A percentile compares a stretch with the other conserved stretches of the same genome.
phyloP scores from a whole-genome alignment of 495 filamentous ascomycete species.

The Jackrogersella multiformis region DNA sequence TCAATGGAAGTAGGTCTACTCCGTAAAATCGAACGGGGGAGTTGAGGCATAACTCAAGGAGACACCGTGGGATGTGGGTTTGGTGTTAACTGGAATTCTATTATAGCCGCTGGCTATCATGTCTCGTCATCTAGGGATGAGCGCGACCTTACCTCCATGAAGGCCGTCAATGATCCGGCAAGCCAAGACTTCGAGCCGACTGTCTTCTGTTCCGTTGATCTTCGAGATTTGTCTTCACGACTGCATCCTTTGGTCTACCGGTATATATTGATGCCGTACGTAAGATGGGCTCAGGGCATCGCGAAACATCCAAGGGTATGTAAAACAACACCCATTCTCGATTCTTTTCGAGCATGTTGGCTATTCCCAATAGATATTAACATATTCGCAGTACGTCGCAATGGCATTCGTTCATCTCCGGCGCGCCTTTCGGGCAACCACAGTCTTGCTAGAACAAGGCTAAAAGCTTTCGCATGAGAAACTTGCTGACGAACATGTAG shows the following conservation, averaged over 20 bases:
- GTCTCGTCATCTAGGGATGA: constrained; percentile 31
- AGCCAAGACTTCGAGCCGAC: constrained; percentile 50
- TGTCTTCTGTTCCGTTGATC: constrained; percentile 52
- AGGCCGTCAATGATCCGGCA: constrained; percentile 62
- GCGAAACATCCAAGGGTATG: constrained; percentile 59
- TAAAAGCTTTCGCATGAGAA: not conserved
- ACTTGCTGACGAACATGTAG: constrained; percentile 46
- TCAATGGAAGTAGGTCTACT: constrained; percentile 30
- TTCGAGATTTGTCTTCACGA: constrained; percentile 41
- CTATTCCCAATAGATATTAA: constrained; percentile 11
- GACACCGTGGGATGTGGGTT: constrained; percentile 6
- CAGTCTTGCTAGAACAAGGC: not conserved
- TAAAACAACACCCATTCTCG: not conserved
- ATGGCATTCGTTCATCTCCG: not conserved
- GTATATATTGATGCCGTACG: constrained; percentile 65
- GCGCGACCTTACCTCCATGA: constrained; percentile 52
- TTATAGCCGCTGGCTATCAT: constrained; percentile 16
- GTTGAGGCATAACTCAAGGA: constrained; percentile 16
- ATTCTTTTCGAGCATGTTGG: not conserved
- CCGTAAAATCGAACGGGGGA: constrained; percentile 22
- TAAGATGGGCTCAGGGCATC: constrained; percentile 60
- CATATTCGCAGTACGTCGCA: constrained; percentile 21
- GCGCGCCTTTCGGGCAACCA: not conserved
- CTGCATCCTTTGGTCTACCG: constrained; percentile 50
- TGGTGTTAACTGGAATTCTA: constrained; percentile 27